These are phyloP conservation scores for Tetraselmis chui DNA, from an alignment of 139 green algal species.

Conservation along the genomic window DNA sequence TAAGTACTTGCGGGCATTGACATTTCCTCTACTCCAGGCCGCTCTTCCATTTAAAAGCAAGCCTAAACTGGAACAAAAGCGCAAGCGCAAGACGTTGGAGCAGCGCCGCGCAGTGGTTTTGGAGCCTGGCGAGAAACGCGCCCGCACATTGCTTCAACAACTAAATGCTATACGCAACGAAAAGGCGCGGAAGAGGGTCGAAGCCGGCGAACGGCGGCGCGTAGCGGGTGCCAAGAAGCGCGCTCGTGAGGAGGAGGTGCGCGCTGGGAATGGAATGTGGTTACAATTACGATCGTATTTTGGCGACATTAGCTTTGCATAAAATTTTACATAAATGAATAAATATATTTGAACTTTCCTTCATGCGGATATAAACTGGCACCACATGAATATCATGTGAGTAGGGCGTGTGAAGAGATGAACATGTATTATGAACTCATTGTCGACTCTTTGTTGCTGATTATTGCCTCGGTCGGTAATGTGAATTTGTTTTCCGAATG, in stretches of 20 bases:
- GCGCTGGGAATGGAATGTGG: no score
- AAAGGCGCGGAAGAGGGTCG: conserved; percentile 62
- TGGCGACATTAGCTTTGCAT: no score
- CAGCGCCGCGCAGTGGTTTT: conserved; percentile 74
- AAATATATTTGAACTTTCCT: no score
- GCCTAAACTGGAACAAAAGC: conserved; percentile 67
- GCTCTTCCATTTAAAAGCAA: conserved; percentile 92
- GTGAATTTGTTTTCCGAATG: no score
- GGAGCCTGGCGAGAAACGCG: conserved; percentile 58
- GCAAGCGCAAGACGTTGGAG: conserved; percentile 75
- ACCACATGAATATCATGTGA: no score
- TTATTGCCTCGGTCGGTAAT: no score
- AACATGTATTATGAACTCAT: no score
- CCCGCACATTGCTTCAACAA: conserved; percentile 73
- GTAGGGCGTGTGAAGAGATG: no score
- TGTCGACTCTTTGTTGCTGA: no score
- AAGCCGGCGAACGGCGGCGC: conserved; percentile 33
- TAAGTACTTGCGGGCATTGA: not conserved
- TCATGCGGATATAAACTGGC: no score
- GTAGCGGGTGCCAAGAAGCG: conserved; percentile 28
- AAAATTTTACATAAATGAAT: no score
- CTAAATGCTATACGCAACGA: conserved; percentile 93
- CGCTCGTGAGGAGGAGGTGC: conserved; percentile 2
- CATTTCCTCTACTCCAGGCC: conserved; percentile 31
- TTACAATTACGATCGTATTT: no score